Conservation (phyloP, 148 eudicot species). For the Rhododendron griersonianum region DNA sequence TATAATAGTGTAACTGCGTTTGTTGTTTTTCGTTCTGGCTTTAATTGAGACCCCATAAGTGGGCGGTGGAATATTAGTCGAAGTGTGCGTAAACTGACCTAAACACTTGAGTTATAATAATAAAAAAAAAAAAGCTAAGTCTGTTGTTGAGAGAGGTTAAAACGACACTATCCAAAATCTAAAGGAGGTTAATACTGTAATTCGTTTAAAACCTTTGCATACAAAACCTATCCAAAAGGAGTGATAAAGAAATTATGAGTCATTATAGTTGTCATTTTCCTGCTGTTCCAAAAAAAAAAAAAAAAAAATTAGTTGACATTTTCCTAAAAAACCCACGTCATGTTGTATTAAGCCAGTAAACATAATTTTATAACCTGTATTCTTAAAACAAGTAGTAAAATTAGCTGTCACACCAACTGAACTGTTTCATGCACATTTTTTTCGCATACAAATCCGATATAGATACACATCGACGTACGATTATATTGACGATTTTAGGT, state of each 20-base stretch:
- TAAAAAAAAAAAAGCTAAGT: too few relatives aligned
- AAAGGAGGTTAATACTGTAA: too few relatives aligned
- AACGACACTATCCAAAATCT: too few relatives aligned
- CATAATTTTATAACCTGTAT: not conserved
- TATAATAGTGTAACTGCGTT: too few relatives aligned
- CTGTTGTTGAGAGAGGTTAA: not conserved
- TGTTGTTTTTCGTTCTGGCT: too few relatives aligned
- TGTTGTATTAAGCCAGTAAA: not conserved
- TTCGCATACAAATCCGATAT: too few relatives aligned
- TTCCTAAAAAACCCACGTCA: not conserved
- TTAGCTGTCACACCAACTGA: not conserved
- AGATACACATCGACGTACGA: not conserved
- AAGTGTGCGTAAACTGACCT: too few relatives aligned
- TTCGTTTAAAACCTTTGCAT: not conserved
- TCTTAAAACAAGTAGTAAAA: not conserved
- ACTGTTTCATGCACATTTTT: not conserved
- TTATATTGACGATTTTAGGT: not conserved
- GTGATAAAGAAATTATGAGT: not conserved
- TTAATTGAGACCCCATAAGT: too few relatives aligned
- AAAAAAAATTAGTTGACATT: too few relatives aligned
- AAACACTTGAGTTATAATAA: too few relatives aligned
- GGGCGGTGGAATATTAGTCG: too few relatives aligned
- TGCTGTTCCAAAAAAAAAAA: too few relatives aligned
- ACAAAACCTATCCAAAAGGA: not conserved
- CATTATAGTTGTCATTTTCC: not conserved